Percentiles rank a stretch among this genome's conserved stretches.
Conservation (phyloP, 2,329 filamentous ascomycete species). For the Arachnopeziza araneosa region DNA sequence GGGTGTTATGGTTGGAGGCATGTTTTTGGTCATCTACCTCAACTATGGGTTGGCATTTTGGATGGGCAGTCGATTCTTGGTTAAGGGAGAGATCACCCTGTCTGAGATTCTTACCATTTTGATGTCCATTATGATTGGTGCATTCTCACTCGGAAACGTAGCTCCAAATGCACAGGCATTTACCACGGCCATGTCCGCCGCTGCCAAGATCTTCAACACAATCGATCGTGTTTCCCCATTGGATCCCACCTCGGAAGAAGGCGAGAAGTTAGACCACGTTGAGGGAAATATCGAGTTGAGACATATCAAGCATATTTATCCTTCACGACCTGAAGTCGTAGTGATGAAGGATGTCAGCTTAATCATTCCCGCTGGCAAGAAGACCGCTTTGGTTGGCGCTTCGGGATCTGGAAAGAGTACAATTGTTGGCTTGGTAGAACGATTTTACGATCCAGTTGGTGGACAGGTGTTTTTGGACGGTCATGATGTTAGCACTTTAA, state of each 20-base stretch:
- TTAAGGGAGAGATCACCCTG: constrained; percentile 59
- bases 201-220: constrained; percentile 86
- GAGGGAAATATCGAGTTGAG: constrained; percentile 75
- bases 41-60: constrained; percentile 88
- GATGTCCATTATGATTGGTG: constrained; percentile 87
- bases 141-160: constrained; percentile 84
- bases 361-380: constrained; percentile 79
- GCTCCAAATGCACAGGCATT: constrained; percentile 84
- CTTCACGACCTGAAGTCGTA: constrained; percentile 81
- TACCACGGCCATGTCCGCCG: constrained; percentile 74
- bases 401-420: constrained; percentile 95
- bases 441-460: constrained; percentile 86
- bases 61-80: constrained; percentile 73
- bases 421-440: constrained; percentile 85
- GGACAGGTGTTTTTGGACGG: constrained; percentile 79
- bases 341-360: constrained; percentile 83
- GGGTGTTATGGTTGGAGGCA: constrained; percentile 72
- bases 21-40: constrained; percentile 80
- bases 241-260: constrained; percentile 66
- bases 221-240: constrained; percentile 85
- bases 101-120: constrained; percentile 76
- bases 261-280: constrained; percentile 67
- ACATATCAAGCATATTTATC: constrained; percentile 88
- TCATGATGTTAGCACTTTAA: constrained; percentile 72
- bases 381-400: constrained; percentile 86